Conservation (phyloP, 177 flowering plant genomes). For the Vitis hybrid region DNA sequence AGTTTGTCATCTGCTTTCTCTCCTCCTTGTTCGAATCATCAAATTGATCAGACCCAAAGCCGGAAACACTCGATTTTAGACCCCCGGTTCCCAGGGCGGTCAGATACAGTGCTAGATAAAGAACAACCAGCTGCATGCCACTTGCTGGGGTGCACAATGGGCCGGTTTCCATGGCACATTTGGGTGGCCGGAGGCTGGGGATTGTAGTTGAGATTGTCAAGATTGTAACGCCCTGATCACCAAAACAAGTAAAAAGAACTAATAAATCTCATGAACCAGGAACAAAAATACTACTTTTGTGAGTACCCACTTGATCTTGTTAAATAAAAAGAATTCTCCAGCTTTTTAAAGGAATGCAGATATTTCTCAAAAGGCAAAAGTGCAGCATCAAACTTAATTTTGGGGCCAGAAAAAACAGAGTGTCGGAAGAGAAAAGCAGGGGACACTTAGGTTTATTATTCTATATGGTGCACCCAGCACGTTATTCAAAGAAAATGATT, state of each 20-base stretch:
- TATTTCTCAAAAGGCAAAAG: too few species aligned
- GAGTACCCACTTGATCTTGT: too few species aligned
- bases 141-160: conserved; percentile 57
- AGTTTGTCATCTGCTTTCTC: conserved; percentile 51
- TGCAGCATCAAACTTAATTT: too few species aligned
- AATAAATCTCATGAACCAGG: too few species aligned
- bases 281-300: too few species aligned
- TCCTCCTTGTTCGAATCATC: conserved; percentile 64
- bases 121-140: conserved; percentile 52
- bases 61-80: conserved; percentile 90
- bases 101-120: conserved; percentile 73
- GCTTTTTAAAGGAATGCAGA: too few species aligned
- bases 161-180: conserved; percentile 33
- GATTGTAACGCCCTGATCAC: conserved; percentile 73
- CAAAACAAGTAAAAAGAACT: not conserved
- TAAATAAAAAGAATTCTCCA: too few species aligned
- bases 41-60: conserved; percentile 94
- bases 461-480: too few species aligned
- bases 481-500: too few species aligned
- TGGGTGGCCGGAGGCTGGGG: conserved; percentile 76
- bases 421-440: too few species aligned
- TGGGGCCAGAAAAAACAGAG: too few species aligned
- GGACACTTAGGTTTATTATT: too few species aligned
- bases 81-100: conserved; percentile 97
- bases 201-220: conserved; percentile 76